phyloP scores from a whole-genome alignment of 106 monocot genomes.

The Acorus gramineus region DNA sequence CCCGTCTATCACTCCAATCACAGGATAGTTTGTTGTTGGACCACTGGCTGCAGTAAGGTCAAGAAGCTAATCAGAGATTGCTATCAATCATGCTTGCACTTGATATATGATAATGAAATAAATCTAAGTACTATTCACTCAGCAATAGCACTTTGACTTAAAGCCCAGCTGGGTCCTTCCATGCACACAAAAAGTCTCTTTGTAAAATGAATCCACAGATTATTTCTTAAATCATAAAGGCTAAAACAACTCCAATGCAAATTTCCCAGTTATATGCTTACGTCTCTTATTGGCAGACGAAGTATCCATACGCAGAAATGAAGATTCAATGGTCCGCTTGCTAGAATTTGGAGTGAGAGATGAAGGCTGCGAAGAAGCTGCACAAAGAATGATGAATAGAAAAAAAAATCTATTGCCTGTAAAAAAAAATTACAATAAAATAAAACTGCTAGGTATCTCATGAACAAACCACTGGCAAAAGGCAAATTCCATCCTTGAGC shows the following conservation, averaged over 20 bases:
- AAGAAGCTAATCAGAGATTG: too few species aligned
- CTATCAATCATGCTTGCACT: too few species aligned
- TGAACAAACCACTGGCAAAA: slow-evolving; percentile 17
- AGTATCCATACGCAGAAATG: slow-evolving; percentile 14
- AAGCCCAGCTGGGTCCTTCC: too few species aligned
- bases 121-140: too few species aligned
- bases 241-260: too few species aligned
- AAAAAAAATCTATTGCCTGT: not conserved
- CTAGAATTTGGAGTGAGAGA: slow-evolving; percentile 9
- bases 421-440: not conserved
- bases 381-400: slow-evolving; percentile 1
- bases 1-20: slow-evolving; percentile 72
- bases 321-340: slow-evolving; percentile 12
- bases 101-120: too few species aligned
- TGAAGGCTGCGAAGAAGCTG: slow-evolving; percentile 11
- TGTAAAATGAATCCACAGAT: too few species aligned
- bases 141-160: too few species aligned
- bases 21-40: slow-evolving; percentile 14
- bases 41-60: not conserved
- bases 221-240: too few species aligned
- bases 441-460: not conserved
- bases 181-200: too few species aligned
- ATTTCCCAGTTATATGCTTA: too few species aligned
- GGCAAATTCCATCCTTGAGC: slow-evolving; percentile 39
- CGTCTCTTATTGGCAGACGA: not conserved